Evolutionary conservation across 1,284 basidiomycete species (phyloP).

Genomic region (Mrakiaceae sp.): DNA sequence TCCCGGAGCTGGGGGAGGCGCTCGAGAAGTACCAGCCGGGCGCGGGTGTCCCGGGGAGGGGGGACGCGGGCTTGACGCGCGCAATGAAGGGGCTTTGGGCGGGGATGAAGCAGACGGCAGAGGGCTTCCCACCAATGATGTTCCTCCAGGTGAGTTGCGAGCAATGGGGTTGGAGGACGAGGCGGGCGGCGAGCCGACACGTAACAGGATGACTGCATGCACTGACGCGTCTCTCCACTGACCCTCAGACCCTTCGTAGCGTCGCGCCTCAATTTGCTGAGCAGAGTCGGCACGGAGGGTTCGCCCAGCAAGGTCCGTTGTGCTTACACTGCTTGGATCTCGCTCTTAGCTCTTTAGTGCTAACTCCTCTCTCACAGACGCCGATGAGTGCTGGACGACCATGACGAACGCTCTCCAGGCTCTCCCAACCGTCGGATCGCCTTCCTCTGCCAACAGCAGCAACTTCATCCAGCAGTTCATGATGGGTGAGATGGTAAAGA

Average conservation of each 20-base stretch:
- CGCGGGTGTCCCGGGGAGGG: constrained; percentile 23
- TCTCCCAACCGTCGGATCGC: constrained; percentile 41
- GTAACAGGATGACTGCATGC: too few species aligned
- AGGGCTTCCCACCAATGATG: constrained; percentile 59
- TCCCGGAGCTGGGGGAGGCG: constrained; percentile 57
- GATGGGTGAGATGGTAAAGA: constrained; percentile 66
- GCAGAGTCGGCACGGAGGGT: constrained; percentile 46
- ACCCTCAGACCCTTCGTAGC: constrained; percentile 48
- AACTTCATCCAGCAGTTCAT: constrained; percentile 77
- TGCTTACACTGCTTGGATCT: neutral
- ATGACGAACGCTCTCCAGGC: constrained; percentile 64
- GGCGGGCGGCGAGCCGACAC: too few species aligned
- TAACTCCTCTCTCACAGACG: constrained; percentile 46
- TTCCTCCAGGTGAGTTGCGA: constrained; percentile 45
- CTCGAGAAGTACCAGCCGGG: constrained; percentile 1
- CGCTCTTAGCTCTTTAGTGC: neutral
- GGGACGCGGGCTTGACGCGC: constrained; percentile 36
- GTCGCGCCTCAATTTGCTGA: constrained; percentile 90
- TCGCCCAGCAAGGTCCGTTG: constrained; percentile 70
- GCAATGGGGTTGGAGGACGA: neutral
- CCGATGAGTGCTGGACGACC: constrained; percentile 86
- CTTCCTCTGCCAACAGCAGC: constrained; percentile 29
- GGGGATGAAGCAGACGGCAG: constrained; percentile 62
- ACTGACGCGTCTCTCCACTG: too few species aligned
- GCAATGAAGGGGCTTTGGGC: constrained; percentile 63